Evolutionary conservation across 164 flowering plant species (phyloP).

Genomic region (Tinospora cordifolia): DNA sequence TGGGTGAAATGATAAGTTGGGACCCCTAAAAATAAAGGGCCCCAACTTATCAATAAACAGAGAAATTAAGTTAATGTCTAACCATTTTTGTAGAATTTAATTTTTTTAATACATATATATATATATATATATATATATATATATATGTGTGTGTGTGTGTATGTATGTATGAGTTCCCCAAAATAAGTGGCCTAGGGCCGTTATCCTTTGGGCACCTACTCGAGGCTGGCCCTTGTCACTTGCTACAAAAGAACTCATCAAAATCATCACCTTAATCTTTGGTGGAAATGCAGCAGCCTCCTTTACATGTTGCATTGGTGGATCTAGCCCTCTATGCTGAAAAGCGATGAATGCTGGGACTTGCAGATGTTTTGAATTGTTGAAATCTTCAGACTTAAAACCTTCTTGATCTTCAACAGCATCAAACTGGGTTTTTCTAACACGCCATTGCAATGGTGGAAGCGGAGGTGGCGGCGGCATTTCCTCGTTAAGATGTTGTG

Average conservation of each 20-base stretch:
- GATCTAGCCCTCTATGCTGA: slow-evolving; percentile 25
- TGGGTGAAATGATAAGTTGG: no score
- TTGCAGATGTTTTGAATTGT: slow-evolving; percentile 20
- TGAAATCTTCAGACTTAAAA: slow-evolving; percentile 22
- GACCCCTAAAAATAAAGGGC: no score
- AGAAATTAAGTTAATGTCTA: no score
- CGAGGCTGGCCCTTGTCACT: no score
- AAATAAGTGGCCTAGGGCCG: no score
- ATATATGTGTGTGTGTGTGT: no score
- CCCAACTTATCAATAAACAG: no score
- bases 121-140: no score
- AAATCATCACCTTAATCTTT: slow-evolving; percentile 36
- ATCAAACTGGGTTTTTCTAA: slow-evolving; percentile 22
- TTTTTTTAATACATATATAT: no score
- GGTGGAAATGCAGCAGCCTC: slow-evolving; percentile 17
- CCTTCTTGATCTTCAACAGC: slow-evolving; percentile 20
- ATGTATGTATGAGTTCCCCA: no score
- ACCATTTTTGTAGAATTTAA: no score
- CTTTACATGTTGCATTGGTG: slow-evolving; percentile 18
- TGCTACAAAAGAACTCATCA: background rate
- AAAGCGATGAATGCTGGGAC: slow-evolving; percentile 15
- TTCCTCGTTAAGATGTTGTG: slow-evolving; percentile 20
- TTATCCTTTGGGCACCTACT: no score
- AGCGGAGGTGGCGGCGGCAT: slow-evolving; percentile 52
- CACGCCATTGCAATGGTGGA: slow-evolving; percentile 54